These are phyloP conservation scores for Hemisphaericaspora nanyangensis DNA, from an alignment of 805 yeast genomes.

Conservation along the genomic window DNA sequence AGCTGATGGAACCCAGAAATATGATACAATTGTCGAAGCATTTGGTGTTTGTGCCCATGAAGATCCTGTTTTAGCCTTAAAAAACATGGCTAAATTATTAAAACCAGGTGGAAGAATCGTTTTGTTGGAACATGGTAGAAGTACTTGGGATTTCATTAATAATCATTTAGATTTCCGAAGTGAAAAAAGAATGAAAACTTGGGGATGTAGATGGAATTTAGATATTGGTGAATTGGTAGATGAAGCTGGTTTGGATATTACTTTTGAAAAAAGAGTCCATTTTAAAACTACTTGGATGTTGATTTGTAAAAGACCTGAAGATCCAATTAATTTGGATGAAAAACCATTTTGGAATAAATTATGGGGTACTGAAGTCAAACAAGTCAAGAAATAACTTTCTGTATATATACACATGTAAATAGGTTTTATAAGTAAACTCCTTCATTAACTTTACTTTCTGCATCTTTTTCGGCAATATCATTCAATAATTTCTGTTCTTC, in stretches of 20 bases:
- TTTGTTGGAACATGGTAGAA: constrained; percentile 89
- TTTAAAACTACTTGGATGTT: constrained; percentile 91
- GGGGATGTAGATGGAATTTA: constrained; percentile 98
- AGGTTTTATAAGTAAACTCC: constrained; percentile 17
- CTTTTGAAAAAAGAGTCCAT: constrained; percentile 76
- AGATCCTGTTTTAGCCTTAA: constrained; percentile 80
- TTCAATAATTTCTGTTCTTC: constrained; percentile 4
- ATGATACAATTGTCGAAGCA: constrained; percentile 90
- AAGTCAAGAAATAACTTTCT: constrained; percentile 8
- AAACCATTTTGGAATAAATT: constrained; percentile 40
- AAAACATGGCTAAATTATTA: constrained; percentile 66
- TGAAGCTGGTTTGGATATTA: constrained; percentile 78
- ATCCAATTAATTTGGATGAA: constrained; percentile 44
- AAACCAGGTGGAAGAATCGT: constrained; percentile 90
- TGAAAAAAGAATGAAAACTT: constrained; percentile 73
- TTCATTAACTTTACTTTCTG: constrained; percentile 2
- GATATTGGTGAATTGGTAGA: constrained; percentile 87
- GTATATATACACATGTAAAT: constrained; percentile 2
- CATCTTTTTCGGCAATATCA: constrained; percentile 2
- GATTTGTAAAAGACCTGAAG: constrained; percentile 72
- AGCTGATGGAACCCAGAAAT: constrained; percentile 50
- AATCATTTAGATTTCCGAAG: constrained; percentile 78
- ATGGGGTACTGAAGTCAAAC: constrained; percentile 27
- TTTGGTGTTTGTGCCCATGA: constrained; percentile 96
- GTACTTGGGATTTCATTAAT: constrained; percentile 74